phyloP scores from a whole-genome alignment of 192 early-diverging fungal genomes.

The Chytriomyces hyalinus region DNA sequence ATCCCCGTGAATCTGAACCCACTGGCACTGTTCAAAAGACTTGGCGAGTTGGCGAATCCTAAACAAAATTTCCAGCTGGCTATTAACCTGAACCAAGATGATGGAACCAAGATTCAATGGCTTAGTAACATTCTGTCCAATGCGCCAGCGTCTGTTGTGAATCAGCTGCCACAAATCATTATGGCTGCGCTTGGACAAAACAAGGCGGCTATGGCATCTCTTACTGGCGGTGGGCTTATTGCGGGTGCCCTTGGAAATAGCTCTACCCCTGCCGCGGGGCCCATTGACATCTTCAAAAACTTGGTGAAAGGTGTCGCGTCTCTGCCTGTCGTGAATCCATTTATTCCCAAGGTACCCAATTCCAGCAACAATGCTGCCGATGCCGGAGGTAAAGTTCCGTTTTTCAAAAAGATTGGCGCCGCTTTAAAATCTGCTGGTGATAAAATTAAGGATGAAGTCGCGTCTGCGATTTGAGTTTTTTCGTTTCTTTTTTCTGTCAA shows the following conservation, averaged over 20 bases:
- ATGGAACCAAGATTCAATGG: slow-evolving; percentile 1
- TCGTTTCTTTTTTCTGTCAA: too few relatives aligned
- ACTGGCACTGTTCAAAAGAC: background rate
- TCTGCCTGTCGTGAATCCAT: too few relatives aligned
- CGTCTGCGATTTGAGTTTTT: too few relatives aligned
- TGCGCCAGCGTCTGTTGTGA: background rate
- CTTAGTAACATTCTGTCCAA: background rate
- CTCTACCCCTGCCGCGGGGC: too few relatives aligned
- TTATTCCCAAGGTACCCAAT: too few relatives aligned
- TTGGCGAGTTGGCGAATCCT: slow-evolving; percentile 16
- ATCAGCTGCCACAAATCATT: background rate
- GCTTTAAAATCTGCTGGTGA: too few relatives aligned
- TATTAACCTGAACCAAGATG: slow-evolving; percentile 1
- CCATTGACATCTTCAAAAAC: too few relatives aligned
- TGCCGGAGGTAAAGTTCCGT: too few relatives aligned
- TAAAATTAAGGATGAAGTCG: too few relatives aligned
- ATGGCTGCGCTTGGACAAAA: background rate
- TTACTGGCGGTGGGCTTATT: background rate
- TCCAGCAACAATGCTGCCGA: too few relatives aligned
- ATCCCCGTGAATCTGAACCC: slow-evolving; percentile 24
- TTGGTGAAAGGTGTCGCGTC: too few relatives aligned
- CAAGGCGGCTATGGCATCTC: background rate
- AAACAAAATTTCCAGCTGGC: slow-evolving; percentile 7
- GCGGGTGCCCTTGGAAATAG: background rate
- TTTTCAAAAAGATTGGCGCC: too few relatives aligned